Base-by-base conservation (phyloP, 106 monocot genomes). In the Agapanthus africanus region DNA sequence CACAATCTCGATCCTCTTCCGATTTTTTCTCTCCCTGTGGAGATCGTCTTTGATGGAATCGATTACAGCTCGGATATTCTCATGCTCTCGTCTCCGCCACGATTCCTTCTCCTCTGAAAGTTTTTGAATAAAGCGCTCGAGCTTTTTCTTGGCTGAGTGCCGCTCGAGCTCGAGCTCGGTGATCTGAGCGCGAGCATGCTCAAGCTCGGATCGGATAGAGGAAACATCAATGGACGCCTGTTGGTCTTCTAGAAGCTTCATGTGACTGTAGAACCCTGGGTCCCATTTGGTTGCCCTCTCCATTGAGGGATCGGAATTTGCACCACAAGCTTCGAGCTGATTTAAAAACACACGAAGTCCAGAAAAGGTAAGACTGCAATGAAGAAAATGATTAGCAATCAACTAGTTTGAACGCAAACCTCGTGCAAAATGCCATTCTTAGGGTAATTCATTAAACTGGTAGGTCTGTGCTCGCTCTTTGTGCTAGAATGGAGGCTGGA, bases 221-320 rank as follows among this genome's bases (percentile, higher is more conserved):
- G 91, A 80, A 30, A 82, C 78, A 25, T 79, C 27, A 14, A 83
- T 75, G 49, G n/a, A 52, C 35, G 27, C 62, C 70, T 84, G 72
- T 59, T 83, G 80, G 61, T 91, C 78, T 47, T 88, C 88, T 2
- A 75, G 78, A 79, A 81, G 69, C 72, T 79, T 82, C 27, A 77
- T 33, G 25, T 76, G 72, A 66, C 67, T 65, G 59, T 85, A 87
- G 39, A 84, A 80, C 13, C 73, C 80, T 54, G 81, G 82, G 69
- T 91, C 84, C 95, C 91, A 91, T 65, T 97, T 92, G 1, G 91
- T 97, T 65, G 84, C 86, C 46, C 70, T 77, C 86, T 97, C 95
- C 71, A 82, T 80, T 27, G 77, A 73, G 65, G 47, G 74, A 73
- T 84, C 69, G 0, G 78, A 70, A 31, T 83, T 66, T 51, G 72